Evolutionary conservation across 257 asterid genomes (phyloP).

Genomic region (Paulownia fortunei): DNA sequence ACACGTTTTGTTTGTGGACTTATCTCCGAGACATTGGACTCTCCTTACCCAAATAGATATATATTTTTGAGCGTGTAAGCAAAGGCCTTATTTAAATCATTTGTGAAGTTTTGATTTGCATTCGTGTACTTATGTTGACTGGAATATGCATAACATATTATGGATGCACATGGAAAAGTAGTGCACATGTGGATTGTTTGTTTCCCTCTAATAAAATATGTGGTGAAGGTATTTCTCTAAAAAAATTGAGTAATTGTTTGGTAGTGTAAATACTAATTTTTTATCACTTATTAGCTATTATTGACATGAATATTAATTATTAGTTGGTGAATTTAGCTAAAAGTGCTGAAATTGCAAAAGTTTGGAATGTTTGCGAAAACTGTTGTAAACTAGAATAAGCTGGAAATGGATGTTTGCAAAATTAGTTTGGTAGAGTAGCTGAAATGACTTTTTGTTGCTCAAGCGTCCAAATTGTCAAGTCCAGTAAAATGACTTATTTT

Average conservation of each 20-base stretch:
- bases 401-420: not conserved
- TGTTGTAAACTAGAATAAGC: not conserved
- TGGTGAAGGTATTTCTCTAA: not conserved
- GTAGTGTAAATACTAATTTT: not conserved
- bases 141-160: not conserved
- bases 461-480: not conserved
- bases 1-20: not conserved
- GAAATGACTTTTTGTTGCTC: not conserved
- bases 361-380: not conserved
- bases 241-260: not conserved
- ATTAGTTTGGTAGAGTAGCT: not conserved
- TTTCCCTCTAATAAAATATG: not conserved
- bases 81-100: not conserved
- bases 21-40: not conserved
- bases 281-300: not conserved
- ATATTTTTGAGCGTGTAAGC: not conserved
- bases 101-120: constrained; percentile 1
- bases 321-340: not conserved
- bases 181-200: not conserved
- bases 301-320: not conserved
- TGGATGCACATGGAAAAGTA: not conserved
- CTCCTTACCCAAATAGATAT: not conserved
- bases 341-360: not conserved
- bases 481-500: not conserved
- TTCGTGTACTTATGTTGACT: not conserved